Conservation (phyloP, 2,329 filamentous ascomycete genomes). For the Colletotrichum sp. region DNA sequence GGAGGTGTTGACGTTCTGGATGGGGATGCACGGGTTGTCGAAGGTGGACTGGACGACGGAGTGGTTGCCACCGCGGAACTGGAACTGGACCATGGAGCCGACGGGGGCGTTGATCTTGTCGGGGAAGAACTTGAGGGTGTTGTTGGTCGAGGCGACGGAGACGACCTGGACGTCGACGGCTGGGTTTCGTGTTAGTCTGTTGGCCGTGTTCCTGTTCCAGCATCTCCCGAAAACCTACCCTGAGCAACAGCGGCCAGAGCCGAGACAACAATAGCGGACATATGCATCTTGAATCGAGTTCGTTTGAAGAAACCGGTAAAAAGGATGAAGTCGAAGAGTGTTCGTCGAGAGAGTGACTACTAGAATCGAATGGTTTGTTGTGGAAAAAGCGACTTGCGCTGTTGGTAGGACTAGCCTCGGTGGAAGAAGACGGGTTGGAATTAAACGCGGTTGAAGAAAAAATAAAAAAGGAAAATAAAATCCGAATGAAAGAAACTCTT, state of each 20-base stretch:
- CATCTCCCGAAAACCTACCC: slow-evolving; percentile 36
- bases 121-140: slow-evolving; percentile 67
- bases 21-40: slow-evolving; percentile 71
- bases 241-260: slow-evolving; percentile 53
- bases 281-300: slow-evolving; percentile 53
- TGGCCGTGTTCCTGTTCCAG: not conserved
- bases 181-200: slow-evolving; percentile 22
- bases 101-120: slow-evolving; percentile 66
- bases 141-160: slow-evolving; percentile 63
- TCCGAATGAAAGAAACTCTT: not conserved
- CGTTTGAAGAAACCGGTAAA: slow-evolving; percentile 25
- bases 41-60: slow-evolving; percentile 81
- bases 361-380: not conserved
- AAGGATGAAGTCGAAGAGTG: slow-evolving; percentile 3
- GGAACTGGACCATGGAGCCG: slow-evolving; percentile 71
- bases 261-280: slow-evolving; percentile 51
- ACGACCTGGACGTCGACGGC: slow-evolving; percentile 64
- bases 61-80: slow-evolving; percentile 74
- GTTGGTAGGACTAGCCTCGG: slow-evolving; percentile 53
- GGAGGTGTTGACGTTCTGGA: slow-evolving; percentile 56
- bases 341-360: slow-evolving; percentile 28
- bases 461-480: slow-evolving; percentile 25
- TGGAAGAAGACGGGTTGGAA: slow-evolving; percentile 27
- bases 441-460: slow-evolving; percentile 26
- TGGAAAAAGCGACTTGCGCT: slow-evolving; percentile 51